phyloP scores from a whole-genome alignment of 495 filamentous ascomycete genomes.

The Darksidea phi region DNA sequence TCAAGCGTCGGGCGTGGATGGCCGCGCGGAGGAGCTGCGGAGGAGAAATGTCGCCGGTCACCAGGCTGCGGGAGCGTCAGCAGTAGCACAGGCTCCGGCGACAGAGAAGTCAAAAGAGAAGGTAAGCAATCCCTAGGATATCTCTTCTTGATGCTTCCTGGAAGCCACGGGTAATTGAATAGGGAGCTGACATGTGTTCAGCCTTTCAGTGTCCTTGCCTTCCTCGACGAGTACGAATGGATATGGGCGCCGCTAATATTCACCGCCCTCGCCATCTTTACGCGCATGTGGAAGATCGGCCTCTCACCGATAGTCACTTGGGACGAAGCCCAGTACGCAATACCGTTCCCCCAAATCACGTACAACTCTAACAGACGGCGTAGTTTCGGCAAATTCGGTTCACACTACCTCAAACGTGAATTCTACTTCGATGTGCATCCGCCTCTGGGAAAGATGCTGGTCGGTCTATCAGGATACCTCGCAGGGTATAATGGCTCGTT shows the following conservation, averaged over 20 bases:
- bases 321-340: constrained; percentile 88
- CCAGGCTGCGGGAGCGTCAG: constrained; percentile 38
- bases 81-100: constrained; percentile 42
- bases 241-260: constrained; percentile 85
- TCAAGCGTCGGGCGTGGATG: constrained; percentile 63
- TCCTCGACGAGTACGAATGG: constrained; percentile 78
- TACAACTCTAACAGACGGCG: constrained; percentile 11
- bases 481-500: constrained; percentile 99
- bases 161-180: background rate
- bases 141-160: background rate
- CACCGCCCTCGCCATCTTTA: constrained; percentile 87
- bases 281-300: constrained; percentile 91
- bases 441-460: constrained; percentile 95
- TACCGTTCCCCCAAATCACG: constrained; percentile 3
- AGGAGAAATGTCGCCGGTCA: constrained; percentile 69
- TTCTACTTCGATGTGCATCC: constrained; percentile 99
- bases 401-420: constrained; percentile 96
- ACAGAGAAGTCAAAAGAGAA: constrained; percentile 68
- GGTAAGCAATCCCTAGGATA: constrained; percentile 42
- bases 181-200: constrained; percentile 15
- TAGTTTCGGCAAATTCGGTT: constrained; percentile 98
- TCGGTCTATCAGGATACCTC: constrained; percentile 90
- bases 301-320: constrained; percentile 94
- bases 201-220: constrained; percentile 55
- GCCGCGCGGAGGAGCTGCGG: constrained; percentile 62